Evolutionary conservation across 1,284 basidiomycete genomes (phyloP).

Genomic region (Volvariella surrecta): DNA sequence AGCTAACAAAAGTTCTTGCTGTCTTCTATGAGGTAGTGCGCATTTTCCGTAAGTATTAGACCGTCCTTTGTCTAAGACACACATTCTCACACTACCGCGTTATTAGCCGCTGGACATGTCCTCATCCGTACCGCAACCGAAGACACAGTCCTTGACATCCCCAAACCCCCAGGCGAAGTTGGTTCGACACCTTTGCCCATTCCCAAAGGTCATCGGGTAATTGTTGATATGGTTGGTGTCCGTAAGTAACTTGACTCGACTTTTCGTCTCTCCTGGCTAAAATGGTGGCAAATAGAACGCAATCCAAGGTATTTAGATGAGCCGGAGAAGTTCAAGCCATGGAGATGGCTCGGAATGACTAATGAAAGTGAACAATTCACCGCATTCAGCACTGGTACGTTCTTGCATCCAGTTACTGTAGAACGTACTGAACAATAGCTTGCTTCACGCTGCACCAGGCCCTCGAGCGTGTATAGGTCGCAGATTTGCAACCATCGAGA

Average conservation of each 20-base stretch:
- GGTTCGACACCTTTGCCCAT: constrained; percentile 4
- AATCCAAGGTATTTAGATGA: constrained; percentile 6
- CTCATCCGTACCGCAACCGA: constrained; percentile 2
- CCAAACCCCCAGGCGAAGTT: constrained; percentile 3
- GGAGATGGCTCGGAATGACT: constrained; percentile 3
- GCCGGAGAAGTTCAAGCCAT: constrained; percentile 6
- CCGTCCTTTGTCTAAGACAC: background rate
- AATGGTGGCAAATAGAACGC: background rate
- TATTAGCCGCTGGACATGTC: constrained; percentile 13
- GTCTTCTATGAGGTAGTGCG: constrained; percentile 15
- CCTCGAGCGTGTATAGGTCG: constrained; percentile 39
- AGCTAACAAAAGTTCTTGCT: constrained; percentile 15
- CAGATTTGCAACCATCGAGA: constrained; percentile 37
- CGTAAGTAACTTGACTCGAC: background rate
- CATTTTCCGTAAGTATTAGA: constrained; percentile 14
- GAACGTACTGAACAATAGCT: background rate
- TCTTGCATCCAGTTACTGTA: background rate
- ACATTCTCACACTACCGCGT: constrained; percentile 19
- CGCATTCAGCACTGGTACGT: constrained; percentile 22
- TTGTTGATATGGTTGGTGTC: constrained; percentile 2
- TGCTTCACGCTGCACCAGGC: constrained; percentile 15
- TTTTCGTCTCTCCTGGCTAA: background rate
- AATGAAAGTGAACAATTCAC: constrained; percentile 17
- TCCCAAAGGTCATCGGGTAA: constrained; percentile 2
- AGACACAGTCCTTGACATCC: constrained; percentile 5